Base-by-base conservation (phyloP, 345 rosid species). In the thale cress (Arabidopsis thaliana) region DNA sequence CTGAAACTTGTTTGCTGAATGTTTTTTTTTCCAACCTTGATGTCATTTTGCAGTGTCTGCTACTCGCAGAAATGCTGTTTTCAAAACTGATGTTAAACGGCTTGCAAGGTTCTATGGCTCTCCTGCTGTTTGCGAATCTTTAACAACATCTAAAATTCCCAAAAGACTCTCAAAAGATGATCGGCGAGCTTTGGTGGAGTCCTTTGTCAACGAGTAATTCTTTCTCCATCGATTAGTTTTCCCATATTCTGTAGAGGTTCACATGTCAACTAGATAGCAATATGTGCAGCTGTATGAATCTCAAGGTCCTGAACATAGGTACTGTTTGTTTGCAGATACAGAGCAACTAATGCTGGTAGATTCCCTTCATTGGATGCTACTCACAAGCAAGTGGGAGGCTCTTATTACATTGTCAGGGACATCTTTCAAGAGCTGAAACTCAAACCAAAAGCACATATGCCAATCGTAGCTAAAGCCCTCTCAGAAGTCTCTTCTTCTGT, bases 301-400 rank as follows among this genome's bases (percentile, higher is more conserved):
- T 56, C 23, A 20, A 33, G 20, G 3, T 30, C 20, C 10, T 59
- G 24, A 28, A 59, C 52, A 20, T 36, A 3, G 1, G 5, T 45
- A 2, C 56, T 33, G 38, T 10, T 23, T 70, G 25, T 65, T 1
- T 65, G 65, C 77, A 78, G 77, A 24, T 78, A 71, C 41, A 78
- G 77, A 65, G 77, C 48, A 23, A 37, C 64, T 65, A 71, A 78
- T 78, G 77, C 38, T 65, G 77, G 81, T 11, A 58, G 44, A 51
- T 78, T 71, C 63, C 73, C 81, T 71, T 0, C 77, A 41, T 0
- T 58, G 45, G 0, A 0, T 0, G 44, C 3, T 65, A 58, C 7
- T 41, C 36, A 2, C 56, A 65, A 49, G 69, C 58, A 51, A 58
- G 77, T 78, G 24, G 77, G 81, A 72, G 77, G 81, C 7, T 0